These are phyloP conservation scores for Rubus parviflorus DNA, from an alignment of 306 rosid species.

Conservation along the genomic window DNA sequence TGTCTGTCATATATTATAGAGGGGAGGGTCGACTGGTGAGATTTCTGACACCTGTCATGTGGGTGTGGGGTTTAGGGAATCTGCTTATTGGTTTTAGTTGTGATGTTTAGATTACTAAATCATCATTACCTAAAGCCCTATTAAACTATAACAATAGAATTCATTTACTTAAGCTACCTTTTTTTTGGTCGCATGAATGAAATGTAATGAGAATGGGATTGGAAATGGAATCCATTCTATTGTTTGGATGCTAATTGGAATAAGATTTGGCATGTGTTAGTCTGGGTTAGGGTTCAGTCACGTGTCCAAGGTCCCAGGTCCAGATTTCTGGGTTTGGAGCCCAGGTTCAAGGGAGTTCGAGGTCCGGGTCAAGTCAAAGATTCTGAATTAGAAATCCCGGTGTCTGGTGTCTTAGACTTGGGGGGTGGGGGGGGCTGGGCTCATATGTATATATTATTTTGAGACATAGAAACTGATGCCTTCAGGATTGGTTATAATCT, in stretches of 20 bases:
- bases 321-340: neutral
- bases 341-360: too few relatives aligned
- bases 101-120: too few relatives aligned
- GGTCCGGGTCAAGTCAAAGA: too few relatives aligned
- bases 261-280: too few relatives aligned
- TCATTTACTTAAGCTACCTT: neutral
- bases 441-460: constrained; percentile 8
- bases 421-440: neutral
- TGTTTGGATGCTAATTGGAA: too few relatives aligned
- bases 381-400: neutral
- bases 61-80: constrained; percentile 49
- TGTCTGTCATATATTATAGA: constrained; percentile 30
- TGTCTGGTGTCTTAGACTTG: neutral
- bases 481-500: constrained; percentile 21
- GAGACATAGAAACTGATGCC: constrained; percentile 16
- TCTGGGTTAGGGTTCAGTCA: neutral
- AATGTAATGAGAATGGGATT: neutral
- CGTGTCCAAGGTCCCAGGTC: neutral
- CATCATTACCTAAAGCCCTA: neutral
- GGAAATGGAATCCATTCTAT: too few relatives aligned
- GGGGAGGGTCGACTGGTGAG: constrained; percentile 27
- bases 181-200: neutral
- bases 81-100: too few relatives aligned
- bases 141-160: neutral
- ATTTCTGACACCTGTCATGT: constrained; percentile 74